Base-by-base conservation (phyloP, 176 grass and related monocot genomes). In the Dendrocalamus sinicus region DNA sequence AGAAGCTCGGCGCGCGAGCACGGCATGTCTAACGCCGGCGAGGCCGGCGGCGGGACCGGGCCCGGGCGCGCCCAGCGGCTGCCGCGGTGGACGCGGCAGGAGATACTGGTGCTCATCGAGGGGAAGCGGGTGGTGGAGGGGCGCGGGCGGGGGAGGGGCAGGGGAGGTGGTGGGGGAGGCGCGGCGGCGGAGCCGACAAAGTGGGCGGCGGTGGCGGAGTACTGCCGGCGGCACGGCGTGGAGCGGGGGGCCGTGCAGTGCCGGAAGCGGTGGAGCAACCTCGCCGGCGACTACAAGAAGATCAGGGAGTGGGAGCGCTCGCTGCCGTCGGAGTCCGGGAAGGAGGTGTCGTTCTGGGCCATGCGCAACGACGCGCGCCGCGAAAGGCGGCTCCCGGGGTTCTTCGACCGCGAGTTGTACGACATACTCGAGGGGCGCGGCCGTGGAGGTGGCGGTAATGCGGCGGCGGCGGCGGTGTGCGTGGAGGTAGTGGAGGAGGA, bases 211-310 rank as follows among this genome's bases (percentile, higher is more conserved):
- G 96, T 96, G 73, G 91, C 93, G 41, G 91, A 89, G 77, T 96
- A 96, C 83, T 96, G 96, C 88, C 71, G 89, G 70, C 85, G 88
- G 77, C 96, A 99, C 64, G 96, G 92, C 14, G 88, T 96, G 75
- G 90, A 92, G 84, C 75, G 96, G 5, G 96, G 96, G 0, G 88
- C 93, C 45, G 92, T 99, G 66, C 96, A 99, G 93, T 99, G 96
- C 86, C 77, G 96, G 72, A 99, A 99, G 86, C 78, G 94, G 78
- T 96, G 96, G 96, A 99, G 96, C 86, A 99, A 99, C 78, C 96
- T 99, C 26, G 90, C 96, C 58, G 92, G 94, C 9, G 94, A 99
- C 76, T 99, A 92, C 82, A 99, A 99, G 92, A 99, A 99, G 90
- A 94, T 99, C 69, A 96, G 88, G 85, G 96, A 99, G 92, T 96